Evolutionary conservation across 305 asterid genomes (phyloP), one percentile per base, ranked within the genome.

Genomic region (Nicotiana rustica): DNA sequence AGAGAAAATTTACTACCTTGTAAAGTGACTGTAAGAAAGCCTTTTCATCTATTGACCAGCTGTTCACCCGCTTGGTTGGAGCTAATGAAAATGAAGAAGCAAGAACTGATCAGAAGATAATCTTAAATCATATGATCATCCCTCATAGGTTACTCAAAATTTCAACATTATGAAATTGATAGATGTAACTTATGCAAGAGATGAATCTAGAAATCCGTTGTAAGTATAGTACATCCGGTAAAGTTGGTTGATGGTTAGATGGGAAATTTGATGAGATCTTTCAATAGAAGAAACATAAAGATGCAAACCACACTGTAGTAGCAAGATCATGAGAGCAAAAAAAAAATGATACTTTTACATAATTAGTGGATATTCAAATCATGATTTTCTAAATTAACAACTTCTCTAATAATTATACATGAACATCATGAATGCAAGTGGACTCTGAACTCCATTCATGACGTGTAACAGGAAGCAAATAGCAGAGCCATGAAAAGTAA

Each of bases 11-110:
- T 55, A 68, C 87, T 90, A 96, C 99, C 99, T 95, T 96, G 86
- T 92, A 90, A 84, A 96, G 94, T 67, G 99, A 88, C 87, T 93
- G 97, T 47, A 96, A 60, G 81, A 96, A 88, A 78, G 83, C 82
- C 88, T 87, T 95, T 88, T 93, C 99, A 83, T 95, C 99, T 83
- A 96, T 92, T 81, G 90, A 90, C 90, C 93, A 92, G 88, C 92
- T 86, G 89, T 87, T 83, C 81, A 78, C 69, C 84, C 93, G 92
- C 89, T 92, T 93, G 67, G 82, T 81, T 85, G 88, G 86, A 89
- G 91, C 99, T 96, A 84, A 79, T 75, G 83, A 85, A 82, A 77
- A 81, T 52, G 35, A 83, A 25, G 25, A 25, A 86, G 33, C 62
- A 44, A 31, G 79, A 78, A 77, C 56, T 67, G 84, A 83, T 68